Conservation (phyloP, 768 basidiomycete species). For the Tricholoma sp. region DNA sequence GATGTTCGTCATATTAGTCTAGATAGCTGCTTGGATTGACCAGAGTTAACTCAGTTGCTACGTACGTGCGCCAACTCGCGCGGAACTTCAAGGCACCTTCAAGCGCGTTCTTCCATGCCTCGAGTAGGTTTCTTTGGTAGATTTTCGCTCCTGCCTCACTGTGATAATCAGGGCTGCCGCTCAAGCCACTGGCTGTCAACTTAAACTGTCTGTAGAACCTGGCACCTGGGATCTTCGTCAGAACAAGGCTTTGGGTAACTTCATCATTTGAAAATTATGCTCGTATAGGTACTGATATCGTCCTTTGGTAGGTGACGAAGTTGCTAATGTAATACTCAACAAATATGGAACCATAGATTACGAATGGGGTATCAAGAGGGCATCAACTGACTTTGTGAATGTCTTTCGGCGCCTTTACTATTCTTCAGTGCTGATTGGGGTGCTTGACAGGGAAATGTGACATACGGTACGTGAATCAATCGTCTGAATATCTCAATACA, state of each 20-base stretch:
- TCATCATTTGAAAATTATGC: neutral
- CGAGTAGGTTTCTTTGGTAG: constrained; percentile 1
- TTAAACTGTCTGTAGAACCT: constrained; percentile 9
- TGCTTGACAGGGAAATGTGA: constrained; percentile 58
- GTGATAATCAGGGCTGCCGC: constrained; percentile 15
- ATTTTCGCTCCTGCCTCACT: neutral
- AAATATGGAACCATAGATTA: constrained; percentile 61
- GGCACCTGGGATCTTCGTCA: constrained; percentile 19
- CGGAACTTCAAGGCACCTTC: constrained; percentile 51
- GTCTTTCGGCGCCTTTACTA: neutral
- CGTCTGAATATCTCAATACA: neutral
- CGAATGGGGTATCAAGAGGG: constrained; percentile 60
- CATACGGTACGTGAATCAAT: constrained; percentile 47
- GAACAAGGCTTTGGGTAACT: constrained; percentile 39
- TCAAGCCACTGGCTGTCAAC: constrained; percentile 18
- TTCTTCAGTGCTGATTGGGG: neutral
- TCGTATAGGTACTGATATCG: neutral
- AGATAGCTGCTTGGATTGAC: neutral
- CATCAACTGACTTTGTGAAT: constrained; percentile 82
- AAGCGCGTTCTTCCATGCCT: constrained; percentile 64
- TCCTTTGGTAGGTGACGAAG: constrained; percentile 48
- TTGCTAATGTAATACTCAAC: constrained; percentile 53
- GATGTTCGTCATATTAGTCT: constrained; percentile 36
- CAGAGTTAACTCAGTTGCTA: constrained; percentile 46
- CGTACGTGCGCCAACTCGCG: constrained; percentile 64